Evolutionary conservation across 306 rosid species (phyloP), one percentile per base, ranked within the genome.

Genomic region (Pueraria montana): DNA sequence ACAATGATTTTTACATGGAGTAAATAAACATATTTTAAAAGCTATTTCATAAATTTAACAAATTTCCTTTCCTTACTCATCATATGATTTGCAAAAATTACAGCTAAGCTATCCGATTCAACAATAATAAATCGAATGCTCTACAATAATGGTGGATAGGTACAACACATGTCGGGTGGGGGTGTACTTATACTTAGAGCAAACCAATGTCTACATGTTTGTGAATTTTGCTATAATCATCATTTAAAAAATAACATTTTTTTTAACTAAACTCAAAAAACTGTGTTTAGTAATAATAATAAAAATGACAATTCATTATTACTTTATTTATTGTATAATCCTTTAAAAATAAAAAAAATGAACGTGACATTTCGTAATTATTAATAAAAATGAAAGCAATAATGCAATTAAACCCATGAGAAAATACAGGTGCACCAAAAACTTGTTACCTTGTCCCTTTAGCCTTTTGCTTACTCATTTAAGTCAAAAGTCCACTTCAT

Each of bases 401-500:
- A 56, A 14, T 75, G 23, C 56, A 42, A 76, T 58, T 1, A 62
- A 36, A 38, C 16, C 9, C 18, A 34, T 4, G 43, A 56, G 18
- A 61, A 59, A 59, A 20, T 66, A 36, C 30, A 38, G 59, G 71
- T 56, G 71, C 71, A 80, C 42, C 81, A 62, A 56, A 20, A 58
- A 18, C 40, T 80, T 59, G 79, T 80, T 72, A 16, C 38, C 21
- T 49, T 26, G 73, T 80, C 79, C 8, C 72, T 80, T 30, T 80
- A 42, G 64, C 65, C 64, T 20, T 20, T 43, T 18, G 73, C 79
- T 45, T 72, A 71, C 78, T 80, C 40, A 30, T 71, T 71, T 45
- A 59, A 80, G 63, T 72, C 79, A 72, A 72, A 61, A 61, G 84
- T 72, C 73, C 10, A 59, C 53, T 32, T 71, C 78, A 71, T 20